Evolutionary conservation across 805 yeast genomes (phyloP).

Genomic region (Yarrowia sp.): DNA sequence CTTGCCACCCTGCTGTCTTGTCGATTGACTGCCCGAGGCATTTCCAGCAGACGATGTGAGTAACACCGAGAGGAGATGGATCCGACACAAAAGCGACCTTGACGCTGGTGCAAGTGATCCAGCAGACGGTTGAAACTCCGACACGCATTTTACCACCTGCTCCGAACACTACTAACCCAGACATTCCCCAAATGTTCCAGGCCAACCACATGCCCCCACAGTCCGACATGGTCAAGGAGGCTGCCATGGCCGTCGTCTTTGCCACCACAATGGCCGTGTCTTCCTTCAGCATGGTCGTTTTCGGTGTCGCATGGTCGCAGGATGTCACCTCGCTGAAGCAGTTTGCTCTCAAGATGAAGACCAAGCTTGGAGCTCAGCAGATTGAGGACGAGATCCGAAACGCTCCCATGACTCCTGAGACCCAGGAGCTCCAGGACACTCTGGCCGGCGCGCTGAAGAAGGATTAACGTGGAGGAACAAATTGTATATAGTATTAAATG

Average conservation of each 20-base stretch:
- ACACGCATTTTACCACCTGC: too few species aligned
- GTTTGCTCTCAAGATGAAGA: constrained; percentile 67
- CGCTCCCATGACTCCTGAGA: constrained; percentile 19
- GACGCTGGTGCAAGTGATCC: too few species aligned
- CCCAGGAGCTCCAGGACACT: constrained; percentile 15
- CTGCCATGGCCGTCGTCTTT: constrained; percentile 77
- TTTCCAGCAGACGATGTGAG: constrained; percentile 60
- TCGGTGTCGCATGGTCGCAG: constrained; percentile 76
- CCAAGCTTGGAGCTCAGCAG: constrained; percentile 58
- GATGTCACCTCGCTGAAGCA: constrained; percentile 70
- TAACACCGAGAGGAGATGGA: not conserved
- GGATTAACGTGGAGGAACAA: not conserved
- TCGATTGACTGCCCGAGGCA: constrained; percentile 71
- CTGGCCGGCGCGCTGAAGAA: not conserved
- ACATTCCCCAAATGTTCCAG: constrained; percentile 71
- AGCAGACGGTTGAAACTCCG: too few species aligned
- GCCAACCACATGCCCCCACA: constrained; percentile 84
- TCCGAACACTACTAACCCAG: constrained; percentile 32
- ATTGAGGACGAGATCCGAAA: constrained; percentile 15
- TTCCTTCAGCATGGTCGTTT: constrained; percentile 65
- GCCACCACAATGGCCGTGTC: constrained; percentile 75
- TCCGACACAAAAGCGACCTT: not conserved
- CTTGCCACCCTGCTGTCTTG: constrained; percentile 69
- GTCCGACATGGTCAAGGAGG: constrained; percentile 78
- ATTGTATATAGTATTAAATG: constrained; percentile 4